Base-by-base conservation (phyloP, 2,329 filamentous ascomycete species). In the Rhynchosporium agropyri region DNA sequence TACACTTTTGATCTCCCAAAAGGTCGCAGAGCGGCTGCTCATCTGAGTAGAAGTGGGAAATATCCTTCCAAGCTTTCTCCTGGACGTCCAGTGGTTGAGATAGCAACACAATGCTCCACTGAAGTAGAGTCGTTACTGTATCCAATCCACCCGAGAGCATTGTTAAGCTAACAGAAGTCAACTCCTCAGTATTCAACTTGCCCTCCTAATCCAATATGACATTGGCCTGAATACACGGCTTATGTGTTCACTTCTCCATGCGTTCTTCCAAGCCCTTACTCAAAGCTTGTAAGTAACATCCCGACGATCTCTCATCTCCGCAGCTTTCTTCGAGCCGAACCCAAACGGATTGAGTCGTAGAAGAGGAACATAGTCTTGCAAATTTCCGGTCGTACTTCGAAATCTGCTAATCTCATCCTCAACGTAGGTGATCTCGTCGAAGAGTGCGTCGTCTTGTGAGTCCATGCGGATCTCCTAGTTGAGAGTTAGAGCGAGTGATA, bases 101-200 rank as follows among this genome's bases (percentile, higher is more conserved):
- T 3, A 89, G 75, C 33, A 87, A 77, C 0, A 81, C 84, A 57
- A 89, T 79, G 68, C 84, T 86, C 86, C 86, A 89, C 4, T 85
- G 83, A 1, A 89, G 81, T 4, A 87, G 77, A 0, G 86, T 89
- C 1, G 85, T 88, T 42, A 89, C 81, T 0, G 87, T 89, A 65
- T 89, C 87, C 3, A 89, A 76, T 0, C 87, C 87, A 0, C 86
- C 87, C 0, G 84, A 86, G 4, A 89, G 76, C 87, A 90, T 89
- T 0, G 86, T 89, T 65, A 89, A 74, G 65, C 84, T 87, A 68
- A 89, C 89, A 0, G 83, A 86, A 0, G 81, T 87, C 42, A 89
- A 78, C 67, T 89, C 87, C 56, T 83, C 84, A 45, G 80, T 79
- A 74, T 83, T 87, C 15, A 89, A 75, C 65, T 83, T 85, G 0